Conservation (phyloP, 768 basidiomycete species). For the Boletus speciosus region DNA sequence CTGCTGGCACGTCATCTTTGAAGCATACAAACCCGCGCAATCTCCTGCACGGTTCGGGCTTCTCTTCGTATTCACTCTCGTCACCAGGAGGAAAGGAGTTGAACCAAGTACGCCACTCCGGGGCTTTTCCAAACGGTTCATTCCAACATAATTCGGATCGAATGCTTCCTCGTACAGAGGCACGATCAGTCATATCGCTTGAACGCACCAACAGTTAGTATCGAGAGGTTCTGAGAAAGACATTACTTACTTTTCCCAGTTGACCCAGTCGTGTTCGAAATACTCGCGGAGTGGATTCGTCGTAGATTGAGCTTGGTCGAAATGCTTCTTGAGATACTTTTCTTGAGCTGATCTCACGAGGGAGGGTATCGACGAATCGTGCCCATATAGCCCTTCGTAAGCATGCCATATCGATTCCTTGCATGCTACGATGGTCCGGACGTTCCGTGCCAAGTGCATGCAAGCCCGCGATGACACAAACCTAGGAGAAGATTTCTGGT, state of each 20-base stretch:
- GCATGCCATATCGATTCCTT: constrained; percentile 69
- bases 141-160: constrained; percentile 48
- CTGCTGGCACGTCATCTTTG: constrained; percentile 31
- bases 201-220: constrained; percentile 6
- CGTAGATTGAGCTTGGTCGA: constrained; percentile 18
- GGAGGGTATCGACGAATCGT: constrained; percentile 37
- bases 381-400: constrained; percentile 48
- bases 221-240: neutral
- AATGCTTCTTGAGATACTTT: constrained; percentile 25
- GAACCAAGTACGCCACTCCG: constrained; percentile 56
- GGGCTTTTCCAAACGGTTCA: constrained; percentile 44
- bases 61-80: constrained; percentile 19
- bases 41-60: constrained; percentile 34
- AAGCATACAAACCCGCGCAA: constrained; percentile 55
- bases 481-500: constrained; percentile 23
- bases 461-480: constrained; percentile 44
- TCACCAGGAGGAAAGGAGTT: constrained; percentile 20
- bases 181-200: constrained; percentile 77
- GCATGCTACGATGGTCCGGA: constrained; percentile 56
- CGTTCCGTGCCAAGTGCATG: constrained; percentile 63
- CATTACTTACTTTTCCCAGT: constrained; percentile 62
- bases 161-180: constrained; percentile 53
- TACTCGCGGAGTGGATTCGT: constrained; percentile 46
- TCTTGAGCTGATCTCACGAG: constrained; percentile 36
- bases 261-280: constrained; percentile 64